Evolutionary conservation across 1,139 yeast genomes (phyloP).

Genomic region (Saccharomycopsis hybrid): DNA sequence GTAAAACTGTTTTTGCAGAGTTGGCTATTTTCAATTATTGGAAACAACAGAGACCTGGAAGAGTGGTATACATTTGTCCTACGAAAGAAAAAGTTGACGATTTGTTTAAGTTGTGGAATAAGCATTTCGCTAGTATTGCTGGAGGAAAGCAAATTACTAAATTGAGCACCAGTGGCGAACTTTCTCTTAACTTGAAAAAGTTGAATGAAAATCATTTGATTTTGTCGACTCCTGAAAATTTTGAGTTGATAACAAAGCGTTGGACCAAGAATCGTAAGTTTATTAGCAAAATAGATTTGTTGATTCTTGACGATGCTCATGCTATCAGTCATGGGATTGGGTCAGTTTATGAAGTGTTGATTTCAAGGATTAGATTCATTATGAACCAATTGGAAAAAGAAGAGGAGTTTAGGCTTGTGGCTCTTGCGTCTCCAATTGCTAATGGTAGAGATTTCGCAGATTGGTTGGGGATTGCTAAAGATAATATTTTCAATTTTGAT

Average conservation of each 20-base stretch:
- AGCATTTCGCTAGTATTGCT: constrained; percentile 38
- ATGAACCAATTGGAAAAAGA: constrained; percentile 50
- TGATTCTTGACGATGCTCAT: constrained; percentile 78
- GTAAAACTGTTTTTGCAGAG: constrained; percentile 68
- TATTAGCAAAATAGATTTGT: constrained; percentile 58
- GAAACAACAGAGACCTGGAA: constrained; percentile 46
- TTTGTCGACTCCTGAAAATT: constrained; percentile 75
- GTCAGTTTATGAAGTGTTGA: constrained; percentile 55
- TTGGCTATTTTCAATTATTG: constrained; percentile 67
- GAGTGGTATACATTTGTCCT: constrained; percentile 66
- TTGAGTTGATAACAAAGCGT: constrained; percentile 64
- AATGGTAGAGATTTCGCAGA: constrained; percentile 75
- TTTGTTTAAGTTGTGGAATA: constrained; percentile 44
- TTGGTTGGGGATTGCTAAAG: constrained; percentile 69
- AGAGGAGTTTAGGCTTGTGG: constrained; percentile 48
- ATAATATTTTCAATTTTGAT: constrained; percentile 61
- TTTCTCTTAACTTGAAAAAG: constrained; percentile 45
- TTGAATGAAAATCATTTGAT: constrained; percentile 58
- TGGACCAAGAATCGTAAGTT: constrained; percentile 71
- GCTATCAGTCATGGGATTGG: constrained; percentile 54
- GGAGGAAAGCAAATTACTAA: constrained; percentile 46
- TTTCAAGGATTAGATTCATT: constrained; percentile 69
- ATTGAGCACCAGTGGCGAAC: constrained; percentile 50
- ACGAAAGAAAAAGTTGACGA: constrained; percentile 47
- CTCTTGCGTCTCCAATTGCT: constrained; percentile 60